A percentile compares a stretch with the other conserved stretches of the same genome.
These are phyloP conservation scores for Fusarium siculi DNA, from an alignment of 2,329 filamentous ascomycete genomes.

Conservation along the genomic window DNA sequence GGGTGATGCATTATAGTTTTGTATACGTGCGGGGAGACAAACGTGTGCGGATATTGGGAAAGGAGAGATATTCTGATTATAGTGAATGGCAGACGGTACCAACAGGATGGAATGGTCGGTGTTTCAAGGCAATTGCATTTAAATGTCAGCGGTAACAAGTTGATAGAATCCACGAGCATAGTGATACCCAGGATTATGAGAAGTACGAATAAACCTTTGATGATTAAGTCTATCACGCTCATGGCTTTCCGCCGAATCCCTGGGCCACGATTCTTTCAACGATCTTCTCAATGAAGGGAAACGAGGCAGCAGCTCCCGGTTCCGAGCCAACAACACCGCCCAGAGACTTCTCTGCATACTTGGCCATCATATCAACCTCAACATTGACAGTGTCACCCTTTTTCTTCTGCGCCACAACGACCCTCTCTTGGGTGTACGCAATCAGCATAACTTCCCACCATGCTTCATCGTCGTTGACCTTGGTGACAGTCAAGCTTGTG, in stretches of 20 bases:
- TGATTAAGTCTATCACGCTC: constrained; percentile 17
- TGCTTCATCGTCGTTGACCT: constrained; percentile 79
- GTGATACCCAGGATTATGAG: constrained; percentile 4
- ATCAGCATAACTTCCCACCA: constrained; percentile 99
- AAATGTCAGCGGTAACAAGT: neutral
- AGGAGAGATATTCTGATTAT: neutral
- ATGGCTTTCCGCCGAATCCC: constrained; percentile 51
- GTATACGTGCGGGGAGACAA: neutral
- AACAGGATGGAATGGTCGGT: neutral
- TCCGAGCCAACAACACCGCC: constrained; percentile 72
- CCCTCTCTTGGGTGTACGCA: constrained; percentile 92
- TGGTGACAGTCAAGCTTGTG: constrained; percentile 91
- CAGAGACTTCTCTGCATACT: constrained; percentile 91
- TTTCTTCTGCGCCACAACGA: constrained; percentile 83
- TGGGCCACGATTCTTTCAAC: constrained; percentile 80
- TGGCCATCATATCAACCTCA: constrained; percentile 89
- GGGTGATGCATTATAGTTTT: constrained; percentile 60
- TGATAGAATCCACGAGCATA: neutral
- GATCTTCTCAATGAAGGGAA: constrained; percentile 75
- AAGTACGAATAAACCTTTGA: constrained; percentile 35
- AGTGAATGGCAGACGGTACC: neutral
- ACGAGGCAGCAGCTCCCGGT: constrained; percentile 58
- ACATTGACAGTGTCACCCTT: constrained; percentile 87
- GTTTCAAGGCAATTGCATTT: neutral
- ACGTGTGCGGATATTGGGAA: neutral